Conservation (phyloP, 1,284 basidiomycete species). For the Quambalaria eucalypti region DNA sequence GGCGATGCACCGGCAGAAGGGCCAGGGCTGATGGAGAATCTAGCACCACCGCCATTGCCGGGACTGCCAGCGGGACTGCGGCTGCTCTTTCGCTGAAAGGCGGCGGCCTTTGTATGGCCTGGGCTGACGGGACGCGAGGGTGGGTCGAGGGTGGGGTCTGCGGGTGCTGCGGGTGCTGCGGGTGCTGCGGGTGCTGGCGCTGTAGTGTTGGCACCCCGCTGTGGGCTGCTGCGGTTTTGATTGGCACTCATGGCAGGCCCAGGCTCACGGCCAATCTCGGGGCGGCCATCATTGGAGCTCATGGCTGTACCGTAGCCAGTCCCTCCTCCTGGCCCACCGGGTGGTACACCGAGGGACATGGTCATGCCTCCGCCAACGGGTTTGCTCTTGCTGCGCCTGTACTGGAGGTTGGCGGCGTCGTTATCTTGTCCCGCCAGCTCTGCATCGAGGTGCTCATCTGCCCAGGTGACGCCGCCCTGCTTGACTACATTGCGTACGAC, state of each 20-base stretch:
- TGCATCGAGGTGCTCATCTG: constrained; percentile 14
- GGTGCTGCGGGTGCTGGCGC: constrained; percentile 3
- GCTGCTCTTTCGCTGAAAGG: constrained; percentile 15
- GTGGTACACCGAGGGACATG: constrained; percentile 23
- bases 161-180: not conserved
- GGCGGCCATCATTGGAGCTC: constrained; percentile 32
- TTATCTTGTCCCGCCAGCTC: constrained; percentile 13
- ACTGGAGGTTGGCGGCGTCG: constrained; percentile 7
- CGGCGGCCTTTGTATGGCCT: constrained; percentile 21
- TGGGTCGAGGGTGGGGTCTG: constrained; percentile 9
- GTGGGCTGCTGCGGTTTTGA: no score
- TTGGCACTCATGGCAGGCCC: constrained; percentile 26
- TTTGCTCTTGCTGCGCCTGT: constrained; percentile 18
- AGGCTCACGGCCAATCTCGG: constrained; percentile 13
- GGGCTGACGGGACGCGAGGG: constrained; percentile 10
- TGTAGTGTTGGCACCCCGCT: no score
- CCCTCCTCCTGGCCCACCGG: constrained; percentile 36
- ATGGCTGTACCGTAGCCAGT: constrained; percentile 28
- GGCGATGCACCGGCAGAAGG: no score
- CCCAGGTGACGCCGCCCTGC: constrained; percentile 24
- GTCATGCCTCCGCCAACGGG: constrained; percentile 14
- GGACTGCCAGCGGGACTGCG: no score
- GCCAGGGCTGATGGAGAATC: no score
- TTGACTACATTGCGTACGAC: constrained; percentile 32
- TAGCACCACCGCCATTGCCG: no score